Conservation (phyloP, 257 asterid genomes). For the Nemophila menziesii region DNA sequence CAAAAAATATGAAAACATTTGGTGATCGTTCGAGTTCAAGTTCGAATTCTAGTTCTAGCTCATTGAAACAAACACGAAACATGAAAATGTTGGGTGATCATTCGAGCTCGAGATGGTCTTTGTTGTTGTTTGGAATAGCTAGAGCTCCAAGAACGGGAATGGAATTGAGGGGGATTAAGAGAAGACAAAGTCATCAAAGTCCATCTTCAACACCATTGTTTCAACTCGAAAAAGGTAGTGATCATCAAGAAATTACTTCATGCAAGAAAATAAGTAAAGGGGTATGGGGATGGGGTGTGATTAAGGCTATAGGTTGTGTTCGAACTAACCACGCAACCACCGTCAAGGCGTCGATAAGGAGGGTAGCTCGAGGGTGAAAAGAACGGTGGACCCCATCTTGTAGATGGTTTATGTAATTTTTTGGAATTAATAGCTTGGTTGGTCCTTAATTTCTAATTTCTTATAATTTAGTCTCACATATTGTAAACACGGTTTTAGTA, state of each 20-base stretch:
- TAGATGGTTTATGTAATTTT: too few relatives aligned
- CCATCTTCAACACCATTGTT: conserved; percentile 10
- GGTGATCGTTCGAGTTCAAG: conserved; percentile 1
- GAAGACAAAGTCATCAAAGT: conserved; percentile 41
- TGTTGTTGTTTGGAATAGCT: conserved; percentile 38
- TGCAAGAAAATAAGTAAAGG: conserved; percentile 11
- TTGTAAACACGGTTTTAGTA: too few relatives aligned
- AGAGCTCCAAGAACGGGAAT: conserved; percentile 31
- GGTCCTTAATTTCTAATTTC: too few relatives aligned
- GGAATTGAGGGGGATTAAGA: conserved; percentile 47
- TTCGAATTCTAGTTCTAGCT: not conserved
- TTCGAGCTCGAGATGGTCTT: conserved; percentile 36
- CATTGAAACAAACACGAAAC: conserved; percentile 11
- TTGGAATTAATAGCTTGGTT: too few relatives aligned
- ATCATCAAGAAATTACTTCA: conserved; percentile 5
- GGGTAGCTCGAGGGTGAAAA: conserved; percentile 9
- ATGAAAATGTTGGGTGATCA: conserved; percentile 13
- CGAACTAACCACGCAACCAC: conserved; percentile 18
- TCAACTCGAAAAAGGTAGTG: conserved; percentile 5
- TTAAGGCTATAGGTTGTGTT: conserved; percentile 51
- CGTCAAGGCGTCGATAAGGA: conserved; percentile 15
- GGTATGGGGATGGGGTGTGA: conserved; percentile 43
- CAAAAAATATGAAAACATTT: conserved; percentile 6
- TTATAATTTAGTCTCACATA: too few relatives aligned
- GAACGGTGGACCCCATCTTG: not conserved